Evolutionary conservation across 495 filamentous ascomycete genomes (phyloP).

Genomic region (Umbilicaria muhlenbergii): DNA sequence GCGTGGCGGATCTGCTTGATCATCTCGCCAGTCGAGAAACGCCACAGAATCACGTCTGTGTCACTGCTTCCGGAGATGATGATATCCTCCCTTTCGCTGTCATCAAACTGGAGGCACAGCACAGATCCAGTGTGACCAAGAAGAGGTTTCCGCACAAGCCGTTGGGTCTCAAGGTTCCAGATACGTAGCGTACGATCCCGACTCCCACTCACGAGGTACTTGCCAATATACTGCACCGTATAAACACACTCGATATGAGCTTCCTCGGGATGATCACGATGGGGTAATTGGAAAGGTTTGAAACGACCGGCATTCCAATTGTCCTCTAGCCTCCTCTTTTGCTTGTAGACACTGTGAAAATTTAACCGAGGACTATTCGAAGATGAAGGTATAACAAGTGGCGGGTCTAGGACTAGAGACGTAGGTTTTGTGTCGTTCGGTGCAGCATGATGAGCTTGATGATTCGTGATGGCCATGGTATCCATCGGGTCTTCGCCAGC

Average conservation of each 20-base stretch:
- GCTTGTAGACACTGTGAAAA: slow-evolving; percentile 81
- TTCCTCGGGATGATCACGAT: slow-evolving; percentile 64
- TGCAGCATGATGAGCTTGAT: too few species aligned
- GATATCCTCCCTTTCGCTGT: slow-evolving; percentile 75
- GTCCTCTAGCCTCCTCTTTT: slow-evolving; percentile 67
- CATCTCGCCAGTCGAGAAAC: slow-evolving; percentile 73
- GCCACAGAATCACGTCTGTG: slow-evolving; percentile 77
- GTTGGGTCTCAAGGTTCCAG: slow-evolving; percentile 74
- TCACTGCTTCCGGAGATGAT: slow-evolving; percentile 92
- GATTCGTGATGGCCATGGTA: too few species aligned
- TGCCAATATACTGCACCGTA: slow-evolving; percentile 72
- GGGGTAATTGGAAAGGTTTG: slow-evolving; percentile 78
- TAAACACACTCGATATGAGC: slow-evolving; percentile 90
- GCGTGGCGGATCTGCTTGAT: slow-evolving; percentile 58
- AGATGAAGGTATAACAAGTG: too few species aligned
- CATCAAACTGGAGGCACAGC: slow-evolving; percentile 91
- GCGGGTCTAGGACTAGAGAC: too few species aligned
- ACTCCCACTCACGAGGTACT: slow-evolving; percentile 86
- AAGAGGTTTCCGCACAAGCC: slow-evolving; percentile 56
- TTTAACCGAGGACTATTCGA: slow-evolving; percentile 31
- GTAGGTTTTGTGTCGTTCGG: too few species aligned
- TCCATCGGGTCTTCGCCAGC: too few species aligned
- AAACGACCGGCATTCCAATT: slow-evolving; percentile 81
- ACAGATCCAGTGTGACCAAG: slow-evolving; percentile 72
- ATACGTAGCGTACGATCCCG: slow-evolving; percentile 76